Base-by-base conservation (phyloP, 2,329 filamentous ascomycete species). In the Paracorniculantispora psalliotae region DNA sequence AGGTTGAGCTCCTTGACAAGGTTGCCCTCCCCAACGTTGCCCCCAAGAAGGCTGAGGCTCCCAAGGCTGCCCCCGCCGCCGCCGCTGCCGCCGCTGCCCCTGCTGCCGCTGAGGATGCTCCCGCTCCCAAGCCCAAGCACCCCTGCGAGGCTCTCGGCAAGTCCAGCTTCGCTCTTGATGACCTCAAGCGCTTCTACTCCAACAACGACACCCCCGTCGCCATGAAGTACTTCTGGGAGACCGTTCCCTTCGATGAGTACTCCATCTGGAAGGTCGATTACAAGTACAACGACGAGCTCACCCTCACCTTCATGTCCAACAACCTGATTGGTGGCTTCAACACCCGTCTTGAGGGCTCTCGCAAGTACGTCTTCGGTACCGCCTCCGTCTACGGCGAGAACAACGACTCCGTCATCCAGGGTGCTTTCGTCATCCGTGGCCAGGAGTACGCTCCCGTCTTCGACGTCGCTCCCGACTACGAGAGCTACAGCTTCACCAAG, bases 221-320 rank as follows among this genome's bases (percentile, higher is more conserved):
- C 69, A 81, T 97, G 71, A 92, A 93, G 76, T 97, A 90, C 89
- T 97, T 99, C 88, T 99, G 93, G 93, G 87, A 97, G 81, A 91
- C 96, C 77, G 85, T 86, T 79, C 93, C 94, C 73, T 88, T 94
- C 68, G 88, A 92, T 66, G 94, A 99, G 79, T 99, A 94, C 86
- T 96, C 92, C 59, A 79, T 99, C 76, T 99, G 92, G 91, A 87
- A 86, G 76, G 81, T 92, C 69, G 88, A 92, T 79, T 99, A 96
- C 88, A 97, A 96, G 88, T 99, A 99, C 85, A 96, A 97, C 79
- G 87, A 96, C 63, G 94, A 99, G 87, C 85, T 99, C 67, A 97
- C 91, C 73, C 81, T 94, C 78, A 90, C 89, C 72, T 99, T 99
- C 90, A 99, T 99, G 94, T 93, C 91, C 69, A 91, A 89, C 84